Evolutionary conservation across 768 basidiomycete species (phyloP).

Genomic region (Podaxis sp.): DNA sequence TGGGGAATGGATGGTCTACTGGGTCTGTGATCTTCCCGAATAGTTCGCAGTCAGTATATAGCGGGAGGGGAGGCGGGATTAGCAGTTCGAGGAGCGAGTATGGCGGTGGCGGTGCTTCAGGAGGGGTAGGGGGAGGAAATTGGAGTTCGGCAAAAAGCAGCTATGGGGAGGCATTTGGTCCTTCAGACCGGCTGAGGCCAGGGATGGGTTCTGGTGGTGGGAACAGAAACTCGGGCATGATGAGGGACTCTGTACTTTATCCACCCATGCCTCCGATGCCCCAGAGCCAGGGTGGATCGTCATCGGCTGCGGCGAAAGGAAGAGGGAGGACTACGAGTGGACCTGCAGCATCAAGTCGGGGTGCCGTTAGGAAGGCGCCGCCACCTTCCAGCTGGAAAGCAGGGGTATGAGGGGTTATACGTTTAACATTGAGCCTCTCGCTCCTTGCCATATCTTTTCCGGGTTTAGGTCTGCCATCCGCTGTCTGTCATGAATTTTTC

Average conservation of each 20-base stretch:
- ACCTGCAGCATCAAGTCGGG: constrained; percentile 31
- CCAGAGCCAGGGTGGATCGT: constrained; percentile 16
- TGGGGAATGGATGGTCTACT: constrained; percentile 40
- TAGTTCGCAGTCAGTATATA: constrained; percentile 52
- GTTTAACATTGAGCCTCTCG: background rate
- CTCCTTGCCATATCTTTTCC: background rate
- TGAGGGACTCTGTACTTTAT: constrained; percentile 36
- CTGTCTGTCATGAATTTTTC: background rate
- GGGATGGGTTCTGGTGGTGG: background rate
- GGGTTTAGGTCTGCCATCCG: background rate
- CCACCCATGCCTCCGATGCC: constrained; percentile 39
- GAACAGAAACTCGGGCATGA: constrained; percentile 13
- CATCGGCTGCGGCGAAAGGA: constrained; percentile 7
- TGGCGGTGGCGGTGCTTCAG: constrained; percentile 49
- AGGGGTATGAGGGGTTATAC: constrained; percentile 17
- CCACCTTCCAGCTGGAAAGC: constrained; percentile 67
- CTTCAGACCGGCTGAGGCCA: constrained; percentile 17
- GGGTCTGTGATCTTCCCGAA: constrained; percentile 49
- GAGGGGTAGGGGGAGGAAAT: constrained; percentile 37
- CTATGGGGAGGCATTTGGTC: constrained; percentile 65
- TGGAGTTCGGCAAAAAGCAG: constrained; percentile 59
- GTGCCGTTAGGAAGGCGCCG: constrained; percentile 27
- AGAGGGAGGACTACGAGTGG: constrained; percentile 39
- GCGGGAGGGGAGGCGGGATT: constrained; percentile 34
- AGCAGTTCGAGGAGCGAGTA: constrained; percentile 59